phyloP scores from a whole-genome alignment of 305 asterid species.

The Fraxinus platypoda region DNA sequence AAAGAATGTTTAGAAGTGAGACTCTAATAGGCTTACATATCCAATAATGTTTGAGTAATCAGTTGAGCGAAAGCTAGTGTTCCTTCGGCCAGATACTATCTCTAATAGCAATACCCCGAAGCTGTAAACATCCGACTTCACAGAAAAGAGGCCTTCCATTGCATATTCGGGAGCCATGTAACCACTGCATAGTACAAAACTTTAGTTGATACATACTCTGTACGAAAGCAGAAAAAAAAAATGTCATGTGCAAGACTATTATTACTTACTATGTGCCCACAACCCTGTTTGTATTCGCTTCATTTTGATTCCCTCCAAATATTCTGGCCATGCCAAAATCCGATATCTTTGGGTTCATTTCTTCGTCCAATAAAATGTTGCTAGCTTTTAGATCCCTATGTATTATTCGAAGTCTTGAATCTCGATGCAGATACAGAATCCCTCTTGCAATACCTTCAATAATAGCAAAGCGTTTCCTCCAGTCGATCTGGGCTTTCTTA shows the following conservation, averaged over 20 bases:
- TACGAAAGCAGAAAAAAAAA: neutral
- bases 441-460: conserved; percentile 92
- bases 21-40: conserved; percentile 46
- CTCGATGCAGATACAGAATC: conserved; percentile 84
- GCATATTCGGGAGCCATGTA: conserved; percentile 97
- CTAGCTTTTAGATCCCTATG: conserved; percentile 87
- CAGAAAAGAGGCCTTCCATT: conserved; percentile 82
- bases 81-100: conserved; percentile 67
- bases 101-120: conserved; percentile 76
- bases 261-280: conserved; percentile 86
- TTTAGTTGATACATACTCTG: neutral
- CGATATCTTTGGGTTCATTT: conserved; percentile 90
- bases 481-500: conserved; percentile 53
- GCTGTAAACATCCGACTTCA: conserved; percentile 84
- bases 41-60: conserved; percentile 55
- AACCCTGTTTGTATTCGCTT: conserved; percentile 72
- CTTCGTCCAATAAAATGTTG: conserved; percentile 82
- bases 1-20: neutral
- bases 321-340: conserved; percentile 98
- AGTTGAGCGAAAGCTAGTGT: conserved; percentile 47
- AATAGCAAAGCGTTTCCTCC: conserved; percentile 64
- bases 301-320: conserved; percentile 77
- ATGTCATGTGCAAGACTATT: neutral
- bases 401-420: conserved; percentile 85
- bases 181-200: conserved; percentile 48